Base-by-base conservation (phyloP, 106 monocot genomes). In the Allium fistulosum region DNA sequence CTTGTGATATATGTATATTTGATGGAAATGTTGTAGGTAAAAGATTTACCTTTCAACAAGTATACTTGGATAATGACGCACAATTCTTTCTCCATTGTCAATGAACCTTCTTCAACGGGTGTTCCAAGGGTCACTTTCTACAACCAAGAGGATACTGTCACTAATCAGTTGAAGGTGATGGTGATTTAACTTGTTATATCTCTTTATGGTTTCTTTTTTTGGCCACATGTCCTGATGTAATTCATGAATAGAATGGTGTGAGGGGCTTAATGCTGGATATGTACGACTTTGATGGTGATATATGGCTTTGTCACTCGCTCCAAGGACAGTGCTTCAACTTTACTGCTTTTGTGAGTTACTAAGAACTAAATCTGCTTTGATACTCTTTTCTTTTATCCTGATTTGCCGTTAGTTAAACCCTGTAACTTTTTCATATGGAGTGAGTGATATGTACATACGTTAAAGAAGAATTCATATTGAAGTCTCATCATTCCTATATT, bases 11-110 rank as follows among this genome's bases (percentile, higher is more conserved):
- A 37, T 22, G 1, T 22, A 37, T 37, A 37, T 37, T 37, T 37
- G 37, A 37, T 37, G 45, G 16, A 8, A 27, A 8, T 48, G 9
- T 7, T 17, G 51, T 64, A 97, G 96, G 92, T 89, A 15, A 83
- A 78, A 11, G 89, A 69, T 15, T 63, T 99, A 57, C 93, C 99
- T 0, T 99, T 93, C 58, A 99, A 99, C 76, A 87, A 81, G 75
- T 99, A 99, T 66, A 69, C 92, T 2, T 99, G 99, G 99, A 61
- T 99, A n/a, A 92, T 93, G 65, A 93, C 99, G 9, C 99, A 99
- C 76, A 99, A 99, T 50, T 84, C 99, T 45, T 99, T 93, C 74
- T 99, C 99, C 68, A 93, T 85, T 50, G 66, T 93, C 18, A 64
- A 80, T 16, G 93, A 93, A 79, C 99, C 92, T 0, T 99, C 93